Evolutionary conservation across 495 filamentous ascomycete species (phyloP).

Genomic region (Xylaria flabelliformis): DNA sequence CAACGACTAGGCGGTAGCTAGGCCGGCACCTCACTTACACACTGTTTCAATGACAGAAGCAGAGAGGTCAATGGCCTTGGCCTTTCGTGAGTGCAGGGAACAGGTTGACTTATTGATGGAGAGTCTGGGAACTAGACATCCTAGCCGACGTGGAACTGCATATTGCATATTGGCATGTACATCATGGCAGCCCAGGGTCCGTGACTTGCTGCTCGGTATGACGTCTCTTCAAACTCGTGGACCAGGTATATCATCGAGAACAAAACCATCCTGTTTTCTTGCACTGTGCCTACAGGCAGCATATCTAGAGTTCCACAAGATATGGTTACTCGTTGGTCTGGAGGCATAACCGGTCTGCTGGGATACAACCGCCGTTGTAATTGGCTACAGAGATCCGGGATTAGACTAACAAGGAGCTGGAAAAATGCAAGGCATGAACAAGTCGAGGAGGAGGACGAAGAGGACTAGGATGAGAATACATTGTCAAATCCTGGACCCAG

Average conservation of each 20-base stretch:
- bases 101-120: neutral
- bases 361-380: conserved; percentile 7
- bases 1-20: conserved; percentile 25
- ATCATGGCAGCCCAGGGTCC: neutral
- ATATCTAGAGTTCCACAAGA: conserved; percentile 4
- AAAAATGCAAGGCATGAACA: conserved; percentile 22
- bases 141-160: conserved; percentile 13
- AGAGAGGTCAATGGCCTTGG: conserved; percentile 31
- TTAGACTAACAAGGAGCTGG: conserved; percentile 22
- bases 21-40: conserved; percentile 28
- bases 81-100: conserved; percentile 30
- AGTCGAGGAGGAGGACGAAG: neutral
- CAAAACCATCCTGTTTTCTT: neutral
- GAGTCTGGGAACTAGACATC: neutral
- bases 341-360: conserved; percentile 13
- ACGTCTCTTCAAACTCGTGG: neutral
- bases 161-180: neutral
- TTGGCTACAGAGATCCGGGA: conserved; percentile 16
- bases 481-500: neutral
- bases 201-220: neutral
- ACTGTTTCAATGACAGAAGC: conserved; percentile 39
- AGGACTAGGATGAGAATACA: neutral
- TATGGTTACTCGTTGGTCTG: conserved; percentile 2
- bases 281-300: conserved; percentile 21
- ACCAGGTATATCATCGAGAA: neutral